These are phyloP conservation scores for Ceratocystis albifundus DNA, from an alignment of 2,329 filamentous ascomycete species.

Conservation along the genomic window DNA sequence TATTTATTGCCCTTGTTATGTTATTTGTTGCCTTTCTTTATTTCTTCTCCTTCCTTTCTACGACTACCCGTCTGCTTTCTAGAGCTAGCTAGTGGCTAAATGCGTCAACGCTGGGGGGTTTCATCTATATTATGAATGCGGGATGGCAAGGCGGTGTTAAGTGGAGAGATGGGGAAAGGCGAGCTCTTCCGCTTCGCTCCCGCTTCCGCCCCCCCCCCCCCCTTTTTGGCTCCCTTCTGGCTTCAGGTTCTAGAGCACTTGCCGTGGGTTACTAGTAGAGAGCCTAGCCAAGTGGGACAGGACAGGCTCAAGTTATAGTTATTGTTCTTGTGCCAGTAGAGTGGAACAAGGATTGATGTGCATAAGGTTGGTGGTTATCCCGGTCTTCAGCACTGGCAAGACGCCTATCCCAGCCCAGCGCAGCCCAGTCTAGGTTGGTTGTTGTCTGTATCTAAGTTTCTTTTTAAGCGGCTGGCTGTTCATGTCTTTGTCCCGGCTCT, in stretches of 20 bases:
- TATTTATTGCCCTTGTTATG: neutral
- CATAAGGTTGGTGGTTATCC: no score
- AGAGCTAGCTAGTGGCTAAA: slow-evolving; percentile 5
- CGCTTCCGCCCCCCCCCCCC: no score
- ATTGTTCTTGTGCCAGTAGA: no score
- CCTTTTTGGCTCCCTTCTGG: neutral
- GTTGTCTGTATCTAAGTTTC: no score
- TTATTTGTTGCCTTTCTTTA: neutral
- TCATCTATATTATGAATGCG: neutral
- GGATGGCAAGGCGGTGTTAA: neutral
- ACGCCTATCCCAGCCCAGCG: no score
- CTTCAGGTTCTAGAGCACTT: neutral
- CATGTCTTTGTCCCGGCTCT: no score
- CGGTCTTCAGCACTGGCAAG: no score
- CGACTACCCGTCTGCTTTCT: slow-evolving; percentile 1
- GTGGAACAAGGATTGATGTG: no score
- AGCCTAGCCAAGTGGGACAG: neutral
- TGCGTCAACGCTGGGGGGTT: neutral
- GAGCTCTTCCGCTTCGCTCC: no score
- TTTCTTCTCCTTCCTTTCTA: neutral
- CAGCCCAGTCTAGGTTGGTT: no score
- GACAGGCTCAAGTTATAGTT: neutral
- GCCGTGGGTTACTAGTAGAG: no score
- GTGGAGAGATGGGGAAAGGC: neutral
- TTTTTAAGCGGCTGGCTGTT: no score